Conservation (phyloP, 148 eudicot species). For the Amaranthus palmeri region DNA sequence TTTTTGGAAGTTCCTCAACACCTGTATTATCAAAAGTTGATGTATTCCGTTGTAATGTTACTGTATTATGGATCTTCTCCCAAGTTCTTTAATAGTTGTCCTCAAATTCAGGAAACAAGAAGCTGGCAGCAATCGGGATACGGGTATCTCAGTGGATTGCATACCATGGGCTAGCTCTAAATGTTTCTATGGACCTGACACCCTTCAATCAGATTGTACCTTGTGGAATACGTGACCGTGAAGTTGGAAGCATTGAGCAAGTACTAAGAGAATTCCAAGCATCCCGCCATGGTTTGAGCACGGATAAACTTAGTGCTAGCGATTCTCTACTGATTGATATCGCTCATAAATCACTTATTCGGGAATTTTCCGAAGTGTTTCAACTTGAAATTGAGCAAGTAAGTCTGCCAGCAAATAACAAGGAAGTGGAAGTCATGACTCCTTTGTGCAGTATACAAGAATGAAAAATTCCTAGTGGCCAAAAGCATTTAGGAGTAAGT, state of each 20-base stretch:
- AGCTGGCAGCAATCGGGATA: conserved; percentile 83
- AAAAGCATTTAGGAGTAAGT: no score
- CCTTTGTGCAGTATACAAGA: not conserved
- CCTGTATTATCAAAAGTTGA: not conserved
- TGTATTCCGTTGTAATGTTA: not conserved
- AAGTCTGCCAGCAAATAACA: conserved; percentile 18
- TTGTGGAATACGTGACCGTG: conserved; percentile 71
- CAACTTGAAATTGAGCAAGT: conserved; percentile 47
- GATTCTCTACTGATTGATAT: conserved; percentile 47
- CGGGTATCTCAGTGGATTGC: conserved; percentile 76
- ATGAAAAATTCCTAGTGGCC: not conserved
- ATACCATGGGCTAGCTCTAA: conserved; percentile 88
- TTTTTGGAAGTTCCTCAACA: not conserved
- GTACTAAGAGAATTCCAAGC: conserved; percentile 34
- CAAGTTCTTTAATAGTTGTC: not conserved
- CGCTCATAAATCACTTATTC: conserved; percentile 39
- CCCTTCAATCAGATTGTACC: conserved; percentile 78
- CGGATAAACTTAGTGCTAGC: conserved; percentile 18
- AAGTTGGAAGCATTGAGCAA: conserved; percentile 78
- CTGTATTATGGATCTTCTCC: not conserved
- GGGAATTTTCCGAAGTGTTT: conserved; percentile 73
- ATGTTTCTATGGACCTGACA: conserved; percentile 69
- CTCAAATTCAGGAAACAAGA: conserved; percentile 54
- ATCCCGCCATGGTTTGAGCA: conserved; percentile 11
- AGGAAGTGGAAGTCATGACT: not conserved